phyloP scores from a whole-genome alignment of 352 stramenopile genomes.

The Globisporangium nodosum region DNA sequence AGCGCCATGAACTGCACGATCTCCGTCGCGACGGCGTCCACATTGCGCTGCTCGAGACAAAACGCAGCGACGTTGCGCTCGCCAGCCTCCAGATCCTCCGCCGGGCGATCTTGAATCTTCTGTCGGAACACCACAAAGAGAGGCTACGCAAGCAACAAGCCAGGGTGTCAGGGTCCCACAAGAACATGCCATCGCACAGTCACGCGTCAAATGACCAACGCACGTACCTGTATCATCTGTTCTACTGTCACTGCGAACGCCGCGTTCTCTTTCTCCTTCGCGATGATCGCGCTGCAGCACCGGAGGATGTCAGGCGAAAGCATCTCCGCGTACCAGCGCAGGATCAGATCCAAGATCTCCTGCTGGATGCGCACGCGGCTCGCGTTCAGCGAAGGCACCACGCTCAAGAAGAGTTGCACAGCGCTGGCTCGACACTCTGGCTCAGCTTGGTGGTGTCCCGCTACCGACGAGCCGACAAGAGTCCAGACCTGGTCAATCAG shows the following conservation, averaged over 20 bases:
- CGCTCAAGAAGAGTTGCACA: conserved; percentile 49
- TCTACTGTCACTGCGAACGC: conserved; percentile 19
- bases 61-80: conserved; percentile 30
- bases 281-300: conserved; percentile 34
- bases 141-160: conserved; percentile 11
- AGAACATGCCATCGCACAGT: background rate
- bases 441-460: conserved; percentile 25
- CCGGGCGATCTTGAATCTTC: conserved; percentile 37
- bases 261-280: conserved; percentile 26
- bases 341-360: conserved; percentile 33
- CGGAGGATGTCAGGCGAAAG: conserved; percentile 36
- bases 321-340: conserved; percentile 40
- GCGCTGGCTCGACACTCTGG: conserved; percentile 24
- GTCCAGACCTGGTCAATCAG: conserved; percentile 51
- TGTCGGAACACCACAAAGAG: conserved; percentile 29
- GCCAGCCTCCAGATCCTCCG: conserved; percentile 7
- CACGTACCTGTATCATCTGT: conserved; percentile 20
- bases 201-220: background rate
- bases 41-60: conserved; percentile 25
- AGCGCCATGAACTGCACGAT: conserved; percentile 51
- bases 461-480: conserved; percentile 29
- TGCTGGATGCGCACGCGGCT: conserved; percentile 20
- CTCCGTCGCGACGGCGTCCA: conserved; percentile 35
- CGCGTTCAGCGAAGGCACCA: conserved; percentile 22
- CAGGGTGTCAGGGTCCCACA: background rate